Percentiles rank a stretch among this genome's conserved stretches.
These are phyloP conservation scores for Corylus heterophylla DNA, from an alignment of 306 rosid species.

Conservation along the genomic window DNA sequence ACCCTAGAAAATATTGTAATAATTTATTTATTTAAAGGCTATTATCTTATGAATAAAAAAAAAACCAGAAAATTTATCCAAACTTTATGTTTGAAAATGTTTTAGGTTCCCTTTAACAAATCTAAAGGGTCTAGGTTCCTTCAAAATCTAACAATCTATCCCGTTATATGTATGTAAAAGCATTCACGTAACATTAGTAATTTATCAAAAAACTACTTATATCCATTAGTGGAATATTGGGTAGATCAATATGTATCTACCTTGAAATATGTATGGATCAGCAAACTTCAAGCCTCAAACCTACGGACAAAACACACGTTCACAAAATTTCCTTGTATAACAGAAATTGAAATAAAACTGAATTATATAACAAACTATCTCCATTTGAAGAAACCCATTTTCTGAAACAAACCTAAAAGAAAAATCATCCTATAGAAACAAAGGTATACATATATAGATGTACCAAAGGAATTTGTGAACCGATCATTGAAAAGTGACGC, in stretches of 20 bases:
- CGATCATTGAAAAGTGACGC: constrained; percentile 22
- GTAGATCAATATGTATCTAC: constrained; percentile 25
- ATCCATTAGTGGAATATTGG: background rate
- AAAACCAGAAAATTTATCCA: too few species aligned
- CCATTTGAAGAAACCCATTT: constrained; percentile 21
- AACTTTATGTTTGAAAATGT: too few species aligned
- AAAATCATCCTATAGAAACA: background rate
- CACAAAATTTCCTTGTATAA: constrained; percentile 54
- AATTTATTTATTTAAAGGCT: too few species aligned
- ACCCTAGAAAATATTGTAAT: too few species aligned
- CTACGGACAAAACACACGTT: constrained; percentile 74
- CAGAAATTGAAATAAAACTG: constrained; percentile 32
- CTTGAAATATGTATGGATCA: constrained; percentile 45
- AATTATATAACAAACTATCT: constrained; percentile 24
- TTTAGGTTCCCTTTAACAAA: too few species aligned
- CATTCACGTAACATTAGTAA: background rate
- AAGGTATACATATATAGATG: background rate
- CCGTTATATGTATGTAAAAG: too few species aligned
- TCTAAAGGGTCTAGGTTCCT: too few species aligned
- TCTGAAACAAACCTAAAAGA: background rate
- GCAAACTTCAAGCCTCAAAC: constrained; percentile 87
- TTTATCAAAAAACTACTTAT: background rate
- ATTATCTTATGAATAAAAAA: too few species aligned
- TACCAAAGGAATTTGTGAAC: constrained; percentile 33
- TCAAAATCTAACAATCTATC: too few species aligned